Evolutionary conservation across 1,284 basidiomycete species (phyloP).

Genomic region (Rhodotorula sp.): DNA sequence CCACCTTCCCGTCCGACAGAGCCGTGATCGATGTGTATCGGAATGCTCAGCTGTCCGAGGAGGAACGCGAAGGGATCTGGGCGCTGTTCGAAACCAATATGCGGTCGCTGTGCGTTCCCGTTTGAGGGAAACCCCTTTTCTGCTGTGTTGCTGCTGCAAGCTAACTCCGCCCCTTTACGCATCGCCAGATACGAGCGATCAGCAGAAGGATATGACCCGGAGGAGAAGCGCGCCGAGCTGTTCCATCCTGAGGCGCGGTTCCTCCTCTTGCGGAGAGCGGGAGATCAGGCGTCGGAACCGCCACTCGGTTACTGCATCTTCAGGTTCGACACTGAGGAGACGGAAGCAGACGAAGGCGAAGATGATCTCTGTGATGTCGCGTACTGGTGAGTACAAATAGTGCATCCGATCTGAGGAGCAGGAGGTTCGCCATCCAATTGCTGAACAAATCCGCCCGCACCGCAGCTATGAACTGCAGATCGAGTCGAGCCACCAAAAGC

Average conservation of each 20-base stretch:
- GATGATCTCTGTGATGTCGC: conserved; percentile 35
- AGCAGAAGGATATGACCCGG: conserved; percentile 23
- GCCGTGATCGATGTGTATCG: not conserved
- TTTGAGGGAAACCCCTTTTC: not conserved
- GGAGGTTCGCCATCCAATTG: no score
- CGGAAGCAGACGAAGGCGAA: conserved; percentile 18
- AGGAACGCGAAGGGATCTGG: conserved; percentile 19
- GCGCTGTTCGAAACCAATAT: conserved; percentile 39
- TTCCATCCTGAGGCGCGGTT: conserved; percentile 41
- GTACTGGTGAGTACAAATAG: conserved; percentile 35
- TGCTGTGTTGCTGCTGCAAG: not conserved
- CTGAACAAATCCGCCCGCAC: no score
- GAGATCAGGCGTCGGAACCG: no score
- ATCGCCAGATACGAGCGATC: conserved; percentile 32
- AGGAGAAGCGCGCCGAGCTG: conserved; percentile 41
- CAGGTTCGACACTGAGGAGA: conserved; percentile 43
- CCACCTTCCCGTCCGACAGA: not conserved
- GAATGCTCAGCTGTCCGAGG: not conserved
- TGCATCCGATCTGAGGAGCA: no score
- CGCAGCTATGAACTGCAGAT: conserved; percentile 43
- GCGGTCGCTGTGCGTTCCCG: conserved; percentile 22
- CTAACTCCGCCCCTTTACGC: no score
- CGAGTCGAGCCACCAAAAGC: not conserved
- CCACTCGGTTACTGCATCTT: conserved; percentile 40
- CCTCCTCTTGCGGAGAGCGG: conserved; percentile 11